phyloP scores from a whole-genome alignment of 2,329 filamentous ascomycete species.

The Monascus ruber region DNA sequence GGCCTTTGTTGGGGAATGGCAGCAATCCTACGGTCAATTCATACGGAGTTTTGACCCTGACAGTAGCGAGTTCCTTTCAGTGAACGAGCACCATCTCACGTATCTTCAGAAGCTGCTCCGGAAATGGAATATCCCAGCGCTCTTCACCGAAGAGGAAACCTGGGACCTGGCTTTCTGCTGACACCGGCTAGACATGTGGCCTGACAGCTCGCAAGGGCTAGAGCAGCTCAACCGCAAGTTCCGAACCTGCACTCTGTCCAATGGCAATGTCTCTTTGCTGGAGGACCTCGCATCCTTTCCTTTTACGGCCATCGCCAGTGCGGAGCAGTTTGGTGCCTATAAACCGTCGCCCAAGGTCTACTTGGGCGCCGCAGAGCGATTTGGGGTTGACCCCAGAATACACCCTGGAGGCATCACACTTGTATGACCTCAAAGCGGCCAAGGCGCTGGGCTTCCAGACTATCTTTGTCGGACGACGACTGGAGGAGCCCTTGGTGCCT shows the following conservation, averaged over 20 bases:
- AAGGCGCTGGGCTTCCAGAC: constrained; percentile 54
- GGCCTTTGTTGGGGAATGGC: constrained; percentile 44
- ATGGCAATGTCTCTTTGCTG: constrained; percentile 60
- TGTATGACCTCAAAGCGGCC: constrained; percentile 57
- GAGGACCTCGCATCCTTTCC: constrained; percentile 51
- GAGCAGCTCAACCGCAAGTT: constrained; percentile 44
- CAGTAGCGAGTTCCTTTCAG: constrained; percentile 47
- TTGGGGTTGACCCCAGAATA: constrained; percentile 52
- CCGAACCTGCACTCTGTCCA: constrained; percentile 58
- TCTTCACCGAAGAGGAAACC: constrained; percentile 54
- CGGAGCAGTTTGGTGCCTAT: constrained; percentile 61
- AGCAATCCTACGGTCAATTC: constrained; percentile 52
- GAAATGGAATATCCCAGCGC: constrained; percentile 43
- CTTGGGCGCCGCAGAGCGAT: constrained; percentile 49
- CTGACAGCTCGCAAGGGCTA: constrained; percentile 49
- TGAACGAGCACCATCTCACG: constrained; percentile 60
- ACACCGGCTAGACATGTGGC: constrained; percentile 63
- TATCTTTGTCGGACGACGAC: constrained; percentile 58
- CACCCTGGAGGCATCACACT: constrained; percentile 67
- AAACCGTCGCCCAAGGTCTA: constrained; percentile 63
- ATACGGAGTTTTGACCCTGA: constrained; percentile 34
- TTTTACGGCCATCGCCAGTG: constrained; percentile 53
- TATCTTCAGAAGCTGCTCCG: constrained; percentile 49
- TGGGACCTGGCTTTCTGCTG: constrained; percentile 52
- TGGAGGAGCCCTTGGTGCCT: constrained; percentile 52